Base-by-base conservation (phyloP, 2,329 filamentous ascomycete species). In the Aspergillus alliaceus region DNA sequence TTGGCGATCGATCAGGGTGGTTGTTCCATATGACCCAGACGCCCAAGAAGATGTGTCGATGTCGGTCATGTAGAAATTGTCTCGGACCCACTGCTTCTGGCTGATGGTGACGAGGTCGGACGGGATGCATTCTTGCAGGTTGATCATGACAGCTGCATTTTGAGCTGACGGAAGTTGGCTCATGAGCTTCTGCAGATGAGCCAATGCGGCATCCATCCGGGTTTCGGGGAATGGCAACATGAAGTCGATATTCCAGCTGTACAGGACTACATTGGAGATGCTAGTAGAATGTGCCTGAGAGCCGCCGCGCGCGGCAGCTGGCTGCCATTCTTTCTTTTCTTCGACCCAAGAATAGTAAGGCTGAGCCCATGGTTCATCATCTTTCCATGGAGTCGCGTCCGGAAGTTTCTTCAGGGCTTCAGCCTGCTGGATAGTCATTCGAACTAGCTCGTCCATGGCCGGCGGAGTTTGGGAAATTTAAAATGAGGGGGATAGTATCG, bases 161-260 rank as follows among this genome's bases (percentile, higher is more conserved):
- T n/a, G 31, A 12, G n/a, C n/a, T n/a, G n/a, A n/a, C n/a, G 51
- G 39, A 20, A 39, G 22, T 18, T 39, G 27, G 20, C 18, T 9
- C 8, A 31, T 52, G 2, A 58, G 24, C 4, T 18, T 2, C 6
- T 44, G 12, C 0, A 59, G 39, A 37, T 59, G 47, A 6, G 37
- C 31, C 4, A 59, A 27, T 0, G 57, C 57, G 8, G 57, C 27
- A 12, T 18, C 20, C 57, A 57, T 59, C 12, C 57, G 54, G 6
- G 46, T 39, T 20, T 37, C 51, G 3, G 54, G 32, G 14, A 51
- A 57, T 3, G 54, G 54, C 6, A 59, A 20, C 46, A 54, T 54
- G 29, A 59, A 59, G 51, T 59, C 57, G 5, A 57, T 59, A 11
- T 57, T 59, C 57, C 54, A 59, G 4, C 27, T 54, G 29, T 48